Evolutionary conservation across 2,329 filamentous ascomycete genomes (phyloP), one percentile per base, ranked within the genome.

Genomic region (Arthroderma sp.): DNA sequence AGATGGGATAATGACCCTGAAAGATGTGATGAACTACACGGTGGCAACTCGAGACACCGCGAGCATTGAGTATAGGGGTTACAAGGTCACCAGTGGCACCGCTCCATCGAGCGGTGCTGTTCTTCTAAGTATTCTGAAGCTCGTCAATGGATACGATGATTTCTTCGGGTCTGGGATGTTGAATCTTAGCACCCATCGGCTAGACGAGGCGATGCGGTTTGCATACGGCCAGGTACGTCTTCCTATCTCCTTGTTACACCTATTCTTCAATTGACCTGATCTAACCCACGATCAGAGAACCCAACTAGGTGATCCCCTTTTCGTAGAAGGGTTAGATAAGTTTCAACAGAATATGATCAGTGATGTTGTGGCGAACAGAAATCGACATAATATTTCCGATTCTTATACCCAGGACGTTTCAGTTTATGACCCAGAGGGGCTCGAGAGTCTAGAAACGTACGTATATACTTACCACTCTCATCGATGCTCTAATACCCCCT

Each of bases 191-290:
- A 82, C 81, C 0, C 91, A 96, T 63, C 77, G 84, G 9, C 74
- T 94, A 51, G 78, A 86, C 56, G 91, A 96, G 69, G 83, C 87
- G 8, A 86, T 94, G 68, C 77, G 86, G 22, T 96, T 94, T 60
- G 87, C 78, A 2, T 96, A 95, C 59, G 87, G 82, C 33, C 62
- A 70, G 59, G 66, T 68, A 51, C 34, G 28, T 28, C 32, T 3
- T 1, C 39, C 7, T n/a, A 3, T 22, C 8, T 10, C 34, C 15
- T 2, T 29, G 8, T 9, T 27, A 28, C 11, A 4, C 42, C 2
- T 34, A 33, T 34, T 43, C 39, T 34, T 27, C 27, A 34, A 15
- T 44, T 34, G 15, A 36, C 27, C 34, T 6, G 8, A 43, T 30
- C 36, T 44, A 32, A 44, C 28, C 27, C 22, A 6, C 9, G n/a